phyloP scores from a whole-genome alignment of 257 asterid species.

The Solanum clarkiae region DNA sequence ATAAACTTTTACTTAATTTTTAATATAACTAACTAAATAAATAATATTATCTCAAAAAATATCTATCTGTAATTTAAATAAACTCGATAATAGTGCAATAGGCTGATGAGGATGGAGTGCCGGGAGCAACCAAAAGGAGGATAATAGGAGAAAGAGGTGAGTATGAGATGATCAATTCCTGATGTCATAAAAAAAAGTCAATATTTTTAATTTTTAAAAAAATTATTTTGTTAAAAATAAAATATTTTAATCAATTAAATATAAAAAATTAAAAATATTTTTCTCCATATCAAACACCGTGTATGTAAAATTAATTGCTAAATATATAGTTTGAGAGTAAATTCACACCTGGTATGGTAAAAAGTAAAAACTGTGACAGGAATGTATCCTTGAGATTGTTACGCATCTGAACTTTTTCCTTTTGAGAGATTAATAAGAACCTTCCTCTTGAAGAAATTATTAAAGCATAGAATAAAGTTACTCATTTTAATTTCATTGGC shows the following conservation, averaged over 20 bases:
- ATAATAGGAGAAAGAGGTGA: background rate
- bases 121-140: background rate
- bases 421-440: background rate
- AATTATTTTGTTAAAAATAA: background rate
- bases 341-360: background rate
- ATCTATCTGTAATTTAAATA: background rate
- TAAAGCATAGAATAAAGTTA: background rate
- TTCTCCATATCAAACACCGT: too few relatives aligned
- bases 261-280: background rate
- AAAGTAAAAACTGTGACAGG: background rate
- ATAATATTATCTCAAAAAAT: background rate
- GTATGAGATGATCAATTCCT: background rate
- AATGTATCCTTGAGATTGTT: background rate
- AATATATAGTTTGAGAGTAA: background rate
- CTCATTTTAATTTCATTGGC: background rate
- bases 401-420: background rate
- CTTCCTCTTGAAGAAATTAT: background rate
- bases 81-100: background rate
- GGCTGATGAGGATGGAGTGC: background rate
- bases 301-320: background rate
- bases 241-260: background rate
- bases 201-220: too few relatives aligned
- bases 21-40: background rate
- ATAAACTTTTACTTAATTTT: background rate
- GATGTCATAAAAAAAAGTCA: too few relatives aligned